Percentiles rank a stretch among this genome's conserved stretches.
phyloP scores from a whole-genome alignment of 2,329 filamentous ascomycete genomes.

The Colletotrichum sp. region DNA sequence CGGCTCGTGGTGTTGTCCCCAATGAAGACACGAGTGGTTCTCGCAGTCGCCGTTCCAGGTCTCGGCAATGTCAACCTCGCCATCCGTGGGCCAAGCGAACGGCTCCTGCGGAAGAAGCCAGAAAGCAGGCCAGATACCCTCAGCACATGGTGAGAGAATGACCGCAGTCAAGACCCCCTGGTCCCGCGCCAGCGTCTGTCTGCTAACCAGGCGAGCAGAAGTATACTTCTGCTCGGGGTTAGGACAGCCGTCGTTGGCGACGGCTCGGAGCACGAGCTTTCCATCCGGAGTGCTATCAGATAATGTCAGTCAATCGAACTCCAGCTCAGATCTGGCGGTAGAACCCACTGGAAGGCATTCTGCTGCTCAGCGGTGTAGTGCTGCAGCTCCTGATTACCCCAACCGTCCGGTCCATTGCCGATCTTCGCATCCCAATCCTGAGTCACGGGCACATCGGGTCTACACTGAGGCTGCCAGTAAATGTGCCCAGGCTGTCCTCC shows the following conservation, averaged over 20 bases:
- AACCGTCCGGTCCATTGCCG: constrained; percentile 60
- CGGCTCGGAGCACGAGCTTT: constrained; percentile 56
- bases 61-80: constrained; percentile 65
- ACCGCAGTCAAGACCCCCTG: constrained; percentile 57
- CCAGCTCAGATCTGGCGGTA: background rate
- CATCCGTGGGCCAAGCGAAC: constrained; percentile 62
- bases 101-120: constrained; percentile 64
- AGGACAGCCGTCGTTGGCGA: constrained; percentile 39
- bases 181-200: constrained; percentile 53
- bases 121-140: constrained; percentile 65
- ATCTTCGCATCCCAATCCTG: constrained; percentile 59
- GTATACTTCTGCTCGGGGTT: constrained; percentile 51
- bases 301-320: background rate
- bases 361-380: constrained; percentile 54
- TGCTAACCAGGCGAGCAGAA: constrained; percentile 58
- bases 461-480: constrained; percentile 60
- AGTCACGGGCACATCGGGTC: constrained; percentile 47
- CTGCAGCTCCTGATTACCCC: constrained; percentile 66
- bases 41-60: constrained; percentile 62
- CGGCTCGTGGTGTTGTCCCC: constrained; percentile 59
- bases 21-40: constrained; percentile 63
- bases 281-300: constrained; percentile 45
- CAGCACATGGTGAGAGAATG: constrained; percentile 55
- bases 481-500: constrained; percentile 19
- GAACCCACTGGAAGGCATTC: constrained; percentile 57